Evolutionary conservation across 345 rosid genomes (phyloP).

Genomic region (Brassica nigra): DNA sequence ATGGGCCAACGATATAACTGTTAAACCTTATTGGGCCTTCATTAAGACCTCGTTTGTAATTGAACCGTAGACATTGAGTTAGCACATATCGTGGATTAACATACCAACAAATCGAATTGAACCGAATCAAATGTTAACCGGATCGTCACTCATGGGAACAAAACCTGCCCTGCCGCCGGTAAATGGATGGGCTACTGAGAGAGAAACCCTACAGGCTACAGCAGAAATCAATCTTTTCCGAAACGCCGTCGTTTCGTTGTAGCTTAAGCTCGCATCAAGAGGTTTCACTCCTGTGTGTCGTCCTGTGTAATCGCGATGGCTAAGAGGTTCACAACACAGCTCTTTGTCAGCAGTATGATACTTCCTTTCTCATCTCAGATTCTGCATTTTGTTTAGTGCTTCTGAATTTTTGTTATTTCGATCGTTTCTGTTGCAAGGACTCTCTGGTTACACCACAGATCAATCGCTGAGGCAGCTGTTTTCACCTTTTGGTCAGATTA

Average conservation of each 20-base stretch:
- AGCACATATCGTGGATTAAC: neutral
- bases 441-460: constrained; percentile 58
- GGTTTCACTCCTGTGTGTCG: neutral
- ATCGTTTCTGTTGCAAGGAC: constrained; percentile 40
- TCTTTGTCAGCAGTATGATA: constrained; percentile 59
- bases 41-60: neutral
- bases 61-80: neutral
- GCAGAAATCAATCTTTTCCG: neutral
- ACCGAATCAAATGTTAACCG: neutral
- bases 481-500: constrained; percentile 61
- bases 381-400: neutral
- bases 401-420: neutral
- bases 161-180: neutral
- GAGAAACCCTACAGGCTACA: neutral
- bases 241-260: neutral
- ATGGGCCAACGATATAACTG: neutral
- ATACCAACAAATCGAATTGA: neutral
- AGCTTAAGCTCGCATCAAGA: neutral
- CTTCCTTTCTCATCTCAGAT: constrained; percentile 6
- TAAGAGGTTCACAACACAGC: constrained; percentile 44
- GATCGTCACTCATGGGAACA: no score
- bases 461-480: constrained; percentile 50
- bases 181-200: neutral
- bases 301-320: constrained; percentile 35
- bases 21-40: neutral